phyloP scores from a whole-genome alignment of 139 green algal species.

The Astrephomene gubernaculifera region DNA sequence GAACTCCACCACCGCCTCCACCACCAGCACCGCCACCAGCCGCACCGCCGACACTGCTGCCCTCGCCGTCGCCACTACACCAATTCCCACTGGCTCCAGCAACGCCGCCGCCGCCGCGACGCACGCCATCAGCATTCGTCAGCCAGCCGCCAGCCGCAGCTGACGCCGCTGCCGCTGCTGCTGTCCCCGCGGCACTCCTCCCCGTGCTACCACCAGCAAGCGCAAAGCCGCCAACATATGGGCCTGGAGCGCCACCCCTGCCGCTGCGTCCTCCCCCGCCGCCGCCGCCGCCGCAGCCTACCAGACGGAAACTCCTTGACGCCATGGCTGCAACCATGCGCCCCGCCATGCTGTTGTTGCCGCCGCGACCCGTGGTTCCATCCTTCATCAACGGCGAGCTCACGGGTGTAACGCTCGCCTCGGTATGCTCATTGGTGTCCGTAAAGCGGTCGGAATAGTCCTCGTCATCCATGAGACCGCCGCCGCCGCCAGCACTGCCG shows the following conservation, averaged over 20 bases:
- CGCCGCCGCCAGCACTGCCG: background rate
- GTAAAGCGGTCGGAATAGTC: slow-evolving; percentile 15
- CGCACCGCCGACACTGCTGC: background rate
- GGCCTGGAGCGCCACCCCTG: background rate
- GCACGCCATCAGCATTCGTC: no score
- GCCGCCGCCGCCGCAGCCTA: background rate
- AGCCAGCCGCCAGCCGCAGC: no score
- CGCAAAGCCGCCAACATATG: background rate
- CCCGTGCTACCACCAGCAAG: no score
- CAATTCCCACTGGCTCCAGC: no score
- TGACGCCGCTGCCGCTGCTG: background rate
- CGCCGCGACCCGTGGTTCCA: background rate
- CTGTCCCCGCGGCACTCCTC: no score
- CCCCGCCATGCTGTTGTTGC: background rate
- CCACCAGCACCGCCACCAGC: background rate
- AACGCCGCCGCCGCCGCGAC: no score
- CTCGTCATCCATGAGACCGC: background rate
- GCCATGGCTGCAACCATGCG: background rate
- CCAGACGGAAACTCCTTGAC: slow-evolving; percentile 14
- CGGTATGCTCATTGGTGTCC: background rate
- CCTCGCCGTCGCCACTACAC: background rate
- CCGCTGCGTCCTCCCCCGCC: background rate
- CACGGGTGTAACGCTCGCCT: background rate
- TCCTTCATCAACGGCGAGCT: background rate
- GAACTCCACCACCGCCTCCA: background rate